Evolutionary conservation across 2,329 filamentous ascomycete species (phyloP), one percentile per base, ranked within the genome.

Genomic region (Aspergillus jensenii): DNA sequence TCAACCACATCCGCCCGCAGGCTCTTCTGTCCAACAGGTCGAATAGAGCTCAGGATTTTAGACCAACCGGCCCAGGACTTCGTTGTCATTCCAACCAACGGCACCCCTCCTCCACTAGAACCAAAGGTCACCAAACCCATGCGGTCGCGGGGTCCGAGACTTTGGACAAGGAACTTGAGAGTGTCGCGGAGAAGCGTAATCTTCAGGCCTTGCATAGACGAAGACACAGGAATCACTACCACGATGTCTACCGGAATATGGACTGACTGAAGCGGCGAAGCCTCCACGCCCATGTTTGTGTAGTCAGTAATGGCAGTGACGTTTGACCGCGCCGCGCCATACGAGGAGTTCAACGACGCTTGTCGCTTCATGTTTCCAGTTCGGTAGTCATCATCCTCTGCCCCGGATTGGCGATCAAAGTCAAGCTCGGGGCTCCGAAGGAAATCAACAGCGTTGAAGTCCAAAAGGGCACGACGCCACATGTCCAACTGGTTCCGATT

Each of bases 151-250:
- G 97, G 92, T 33, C 95, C 95, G 0, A 99, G 85, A 48, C 87
- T 93, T 65, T 89, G 84, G 2, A 99, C 91, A 74, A 99, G 88
- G 73, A 98, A 99, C 59, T 90, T 91, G 37, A 99, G 82, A 0
- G 93, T 90, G 74, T 99, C 95, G 43, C 92, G 88, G 14, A 99
- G 86, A 1, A 99, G 82, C 61, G 93, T 96, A 71, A 98, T 97
- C 79, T 99, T 99, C 60, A 99, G 85, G n/a, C 95, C 95, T 75
- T 98, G 95, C 93, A 98, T 99, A 0, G 95, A 98, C 1, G 93
- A 96, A 0, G 95, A 98, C 6, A 99, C 92, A 0, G 95, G 95
- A 35, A 99, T 93, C 21, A 99, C 95, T 0, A 98, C 91, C 0
- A 99, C 93, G 31, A 99, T 87, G 70, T 99, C 95, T 54, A 98